phyloP scores from a whole-genome alignment of 176 grass and related monocot species.

The Oryza australiensis region DNA sequence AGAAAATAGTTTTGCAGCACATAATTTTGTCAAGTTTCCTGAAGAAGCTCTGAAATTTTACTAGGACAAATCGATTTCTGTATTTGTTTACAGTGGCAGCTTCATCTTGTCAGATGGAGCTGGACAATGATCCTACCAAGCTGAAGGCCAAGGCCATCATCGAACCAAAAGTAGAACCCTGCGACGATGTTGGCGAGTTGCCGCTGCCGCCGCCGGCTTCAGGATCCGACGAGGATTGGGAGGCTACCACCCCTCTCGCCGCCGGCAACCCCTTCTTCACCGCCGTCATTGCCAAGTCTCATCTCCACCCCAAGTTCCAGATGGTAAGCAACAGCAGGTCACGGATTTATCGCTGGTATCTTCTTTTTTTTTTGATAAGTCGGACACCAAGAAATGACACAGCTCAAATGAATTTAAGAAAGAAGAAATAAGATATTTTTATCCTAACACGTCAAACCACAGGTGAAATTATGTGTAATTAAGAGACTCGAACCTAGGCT shows the following conservation, averaged over 20 bases:
- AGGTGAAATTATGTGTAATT: too few relatives aligned
- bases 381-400: too few relatives aligned
- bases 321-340: background rate
- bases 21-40: background rate
- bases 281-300: conserved; percentile 25
- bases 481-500: too few relatives aligned
- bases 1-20: background rate
- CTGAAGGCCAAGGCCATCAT: background rate
- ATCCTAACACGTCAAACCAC: too few relatives aligned
- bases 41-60: background rate
- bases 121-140: background rate
- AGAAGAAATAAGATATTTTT: too few relatives aligned
- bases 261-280: conserved; percentile 47
- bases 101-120: conserved; percentile 24
- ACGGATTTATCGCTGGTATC: too few relatives aligned
- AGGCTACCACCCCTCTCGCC: conserved; percentile 35
- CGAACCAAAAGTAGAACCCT: conserved; percentile 20
- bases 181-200: background rate
- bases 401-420: too few relatives aligned
- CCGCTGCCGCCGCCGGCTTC: background rate
- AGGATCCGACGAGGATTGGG: background rate
- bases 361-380: too few relatives aligned
- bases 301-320: conserved; percentile 26
- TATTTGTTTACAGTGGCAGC: background rate
- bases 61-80: too few relatives aligned